Conservation (phyloP, 2,329 filamentous ascomycete species). For the Hypoxylon sp. region DNA sequence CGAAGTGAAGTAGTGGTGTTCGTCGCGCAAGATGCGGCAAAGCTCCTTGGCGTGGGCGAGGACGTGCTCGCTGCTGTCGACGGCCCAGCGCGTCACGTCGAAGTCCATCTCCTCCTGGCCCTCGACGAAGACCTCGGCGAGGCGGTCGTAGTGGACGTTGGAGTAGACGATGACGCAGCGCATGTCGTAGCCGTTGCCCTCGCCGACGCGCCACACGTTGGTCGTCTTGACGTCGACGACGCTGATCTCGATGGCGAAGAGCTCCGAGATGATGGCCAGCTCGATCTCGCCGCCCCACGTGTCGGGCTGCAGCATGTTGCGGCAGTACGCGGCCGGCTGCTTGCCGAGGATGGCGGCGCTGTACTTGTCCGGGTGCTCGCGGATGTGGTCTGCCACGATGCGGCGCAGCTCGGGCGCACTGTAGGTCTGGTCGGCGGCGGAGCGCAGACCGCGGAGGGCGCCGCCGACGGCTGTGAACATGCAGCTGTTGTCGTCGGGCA, state of each 20-base stretch:
- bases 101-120: constrained; percentile 70
- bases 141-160: constrained; percentile 91
- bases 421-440: constrained; percentile 44
- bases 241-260: constrained; percentile 86
- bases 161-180: constrained; percentile 88
- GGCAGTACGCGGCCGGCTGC: constrained; percentile 77
- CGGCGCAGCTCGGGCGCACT: constrained; percentile 62
- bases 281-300: constrained; percentile 95
- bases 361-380: constrained; percentile 75
- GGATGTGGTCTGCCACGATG: constrained; percentile 81
- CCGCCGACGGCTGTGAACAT: constrained; percentile 90
- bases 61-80: constrained; percentile 65
- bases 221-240: constrained; percentile 76
- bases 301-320: constrained; percentile 79
- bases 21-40: constrained; percentile 69
- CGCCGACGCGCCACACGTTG: constrained; percentile 71
- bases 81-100: constrained; percentile 70
- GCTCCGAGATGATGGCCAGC: constrained; percentile 81
- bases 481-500: constrained; percentile 97
- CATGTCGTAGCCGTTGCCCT: constrained; percentile 62
- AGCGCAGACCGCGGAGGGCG: constrained; percentile 68
- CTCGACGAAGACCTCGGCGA: constrained; percentile 74
- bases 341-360: constrained; percentile 78
- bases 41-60: constrained; percentile 72
- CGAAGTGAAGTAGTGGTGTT: constrained; percentile 86